Base-by-base conservation (phyloP, 805 yeast species). In the Suhomyces canberraensis region DNA sequence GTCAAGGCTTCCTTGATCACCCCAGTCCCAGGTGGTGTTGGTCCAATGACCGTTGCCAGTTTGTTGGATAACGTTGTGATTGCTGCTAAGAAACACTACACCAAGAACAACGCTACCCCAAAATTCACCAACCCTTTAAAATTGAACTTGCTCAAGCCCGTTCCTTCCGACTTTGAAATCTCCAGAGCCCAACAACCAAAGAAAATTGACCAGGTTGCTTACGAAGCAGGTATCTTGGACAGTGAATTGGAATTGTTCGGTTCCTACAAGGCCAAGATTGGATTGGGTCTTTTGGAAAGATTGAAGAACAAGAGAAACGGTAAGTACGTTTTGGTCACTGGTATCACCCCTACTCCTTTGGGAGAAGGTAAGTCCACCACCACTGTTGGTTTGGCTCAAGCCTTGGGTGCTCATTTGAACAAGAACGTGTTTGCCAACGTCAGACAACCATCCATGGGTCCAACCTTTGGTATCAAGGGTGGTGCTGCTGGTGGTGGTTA, bases 401-500 rank as follows among this genome's bases (percentile, higher is more conserved):
- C 98, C 11, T 69, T 91, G 40, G 95, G 96, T 42, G 96, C 96
- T 17, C 95, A 88, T 54, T 73, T 91, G 52, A 76, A 79, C 35
- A 80, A 78, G 60, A 82, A 83, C 40, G 81, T 95, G 25, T 80
- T 90, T 61, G 98, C 98, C 36, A 89, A 87, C 54, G 96, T 91
- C 35, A 84, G 98, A 62, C 98, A 91, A 62, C 98, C 98, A 19
- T 84, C 95, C 8, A 88, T 91, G 96, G 98, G 98, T 26, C 98
- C 98, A 35, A 91, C 98, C 14, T 91, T 91, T 54, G 98, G 98
- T 61, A 89, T 91, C 52, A 91, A 91, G 69, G 98, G 98, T 56
- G 98, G 98, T 63, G 98, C 98, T 40, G 98, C 98, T 14, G 98
- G 98, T 52, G 98, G 98, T 58, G 98, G 98, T 32, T 91, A 89